phyloP scores from a whole-genome alignment of 345 rosid species.

The Gossypium anomalum region DNA sequence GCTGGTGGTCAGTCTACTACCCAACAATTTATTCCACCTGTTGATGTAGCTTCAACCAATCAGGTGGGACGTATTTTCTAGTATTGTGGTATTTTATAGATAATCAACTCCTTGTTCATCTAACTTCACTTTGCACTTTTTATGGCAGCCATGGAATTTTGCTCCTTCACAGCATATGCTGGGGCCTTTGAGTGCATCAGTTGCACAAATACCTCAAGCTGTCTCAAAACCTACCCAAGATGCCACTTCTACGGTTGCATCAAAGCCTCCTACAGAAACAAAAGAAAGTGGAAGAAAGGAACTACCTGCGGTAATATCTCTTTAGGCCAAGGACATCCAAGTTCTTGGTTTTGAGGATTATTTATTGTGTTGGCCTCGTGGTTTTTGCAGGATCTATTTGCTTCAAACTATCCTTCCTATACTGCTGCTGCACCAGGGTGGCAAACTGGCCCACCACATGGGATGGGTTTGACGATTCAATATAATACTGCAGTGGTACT shows the following conservation, averaged over 20 bases:
- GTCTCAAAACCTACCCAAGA: constrained; percentile 29
- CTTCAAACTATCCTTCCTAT: constrained; percentile 50
- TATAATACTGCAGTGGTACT: constrained; percentile 57
- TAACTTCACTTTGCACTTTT: constrained; percentile 15
- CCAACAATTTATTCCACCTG: constrained; percentile 42
- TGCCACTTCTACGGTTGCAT: constrained; percentile 25
- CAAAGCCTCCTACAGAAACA: constrained; percentile 40
- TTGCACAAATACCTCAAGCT: constrained; percentile 39
- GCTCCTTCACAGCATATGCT: constrained; percentile 37
- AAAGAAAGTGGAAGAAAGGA: constrained; percentile 59
- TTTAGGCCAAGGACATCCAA: background rate
- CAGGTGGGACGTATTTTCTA: constrained; percentile 43
- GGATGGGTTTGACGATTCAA: constrained; percentile 57
- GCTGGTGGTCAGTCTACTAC: constrained; percentile 35
- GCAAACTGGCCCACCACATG: constrained; percentile 66
- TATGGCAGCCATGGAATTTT: constrained; percentile 54
- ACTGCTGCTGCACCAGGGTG: constrained; percentile 58
- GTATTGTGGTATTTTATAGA: constrained; percentile 9
- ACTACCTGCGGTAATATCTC: constrained; percentile 64
- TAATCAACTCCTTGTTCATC: background rate
- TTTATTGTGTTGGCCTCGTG: background rate
- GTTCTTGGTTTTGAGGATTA: constrained; percentile 1
- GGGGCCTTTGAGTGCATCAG: constrained; percentile 34
- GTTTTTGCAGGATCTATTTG: constrained; percentile 68
- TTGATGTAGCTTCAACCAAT: constrained; percentile 43